These are phyloP conservation scores for Carallia brachiata DNA, from an alignment of 345 rosid species.

Conservation along the genomic window DNA sequence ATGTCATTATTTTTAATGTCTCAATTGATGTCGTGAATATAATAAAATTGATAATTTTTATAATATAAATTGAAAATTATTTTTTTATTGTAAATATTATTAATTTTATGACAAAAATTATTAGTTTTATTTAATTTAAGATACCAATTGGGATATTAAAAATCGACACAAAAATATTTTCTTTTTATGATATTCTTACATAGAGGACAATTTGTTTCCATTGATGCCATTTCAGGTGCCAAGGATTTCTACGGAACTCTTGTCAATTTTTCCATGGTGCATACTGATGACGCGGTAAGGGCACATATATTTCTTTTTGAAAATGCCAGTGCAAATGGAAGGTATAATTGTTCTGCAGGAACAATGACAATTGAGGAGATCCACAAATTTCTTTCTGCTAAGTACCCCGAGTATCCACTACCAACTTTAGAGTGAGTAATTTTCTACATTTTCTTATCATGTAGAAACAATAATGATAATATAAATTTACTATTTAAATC, in stretches of 20 bases:
- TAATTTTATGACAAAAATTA: too few relatives aligned
- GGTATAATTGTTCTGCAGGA: constrained; percentile 51
- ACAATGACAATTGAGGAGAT: constrained; percentile 34
- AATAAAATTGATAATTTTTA: too few relatives aligned
- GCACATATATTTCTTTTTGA: constrained; percentile 55
- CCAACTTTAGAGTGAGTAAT: constrained; percentile 44
- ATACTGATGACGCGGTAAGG: constrained; percentile 47
- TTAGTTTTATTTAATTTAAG: too few relatives aligned
- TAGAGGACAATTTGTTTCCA: neutral
- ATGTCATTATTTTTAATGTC: too few relatives aligned
- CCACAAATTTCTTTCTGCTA: constrained; percentile 30
- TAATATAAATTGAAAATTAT: too few relatives aligned
- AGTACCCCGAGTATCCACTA: constrained; percentile 41
- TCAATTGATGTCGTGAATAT: too few relatives aligned
- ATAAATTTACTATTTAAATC: too few relatives aligned
- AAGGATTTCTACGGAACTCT: neutral
- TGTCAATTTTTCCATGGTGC: constrained; percentile 2
- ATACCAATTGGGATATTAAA: too few relatives aligned
- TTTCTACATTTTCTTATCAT: neutral
- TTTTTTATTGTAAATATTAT: too few relatives aligned
- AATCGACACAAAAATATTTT: too few relatives aligned
- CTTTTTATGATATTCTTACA: too few relatives aligned
- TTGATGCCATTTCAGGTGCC: neutral
- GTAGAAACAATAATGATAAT: too few relatives aligned
- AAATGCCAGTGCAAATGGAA: constrained; percentile 43